Percentiles rank a stretch among this genome's conserved stretches.
These are phyloP conservation scores for Nitzschia putrida DNA, from an alignment of 108 stramenopile species.

Conservation along the genomic window DNA sequence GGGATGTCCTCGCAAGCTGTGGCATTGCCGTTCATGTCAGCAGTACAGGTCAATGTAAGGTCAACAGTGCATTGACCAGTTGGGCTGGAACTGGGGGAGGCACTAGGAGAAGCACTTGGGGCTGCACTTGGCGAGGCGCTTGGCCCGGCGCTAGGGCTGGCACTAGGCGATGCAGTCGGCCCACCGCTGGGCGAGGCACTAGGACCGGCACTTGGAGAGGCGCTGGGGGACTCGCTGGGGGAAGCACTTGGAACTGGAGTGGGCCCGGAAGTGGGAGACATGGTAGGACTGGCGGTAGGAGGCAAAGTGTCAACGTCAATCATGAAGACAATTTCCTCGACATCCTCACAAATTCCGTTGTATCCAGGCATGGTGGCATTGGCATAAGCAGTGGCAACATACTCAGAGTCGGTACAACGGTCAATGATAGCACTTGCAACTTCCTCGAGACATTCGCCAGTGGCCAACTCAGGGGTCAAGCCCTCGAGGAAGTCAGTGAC, in stretches of 20 bases:
- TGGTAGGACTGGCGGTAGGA: conserved; percentile 8
- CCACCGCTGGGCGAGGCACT: not conserved
- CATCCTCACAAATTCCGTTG: conserved; percentile 2
- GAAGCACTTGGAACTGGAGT: not conserved
- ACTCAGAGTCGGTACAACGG: conserved; percentile 12
- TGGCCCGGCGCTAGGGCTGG: conserved; percentile 3
- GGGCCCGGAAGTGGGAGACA: not conserved
- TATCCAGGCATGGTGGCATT: conserved; percentile 25
- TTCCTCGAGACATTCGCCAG: conserved; percentile 20
- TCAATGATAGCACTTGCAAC: conserved; percentile 2
- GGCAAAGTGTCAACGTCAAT: conserved; percentile 15
- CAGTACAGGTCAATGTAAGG: conserved; percentile 15
- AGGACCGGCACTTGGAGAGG: not conserved
- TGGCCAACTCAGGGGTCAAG: not conserved
- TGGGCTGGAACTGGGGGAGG: not conserved
- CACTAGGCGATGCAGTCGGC: too few species aligned
- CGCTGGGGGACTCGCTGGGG: not conserved
- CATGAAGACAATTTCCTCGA: conserved; percentile 19
- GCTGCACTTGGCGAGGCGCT: not conserved
- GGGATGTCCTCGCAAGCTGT: conserved; percentile 18
- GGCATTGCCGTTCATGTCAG: not conserved
- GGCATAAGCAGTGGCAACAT: conserved; percentile 9
- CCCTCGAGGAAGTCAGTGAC: conserved; percentile 3
- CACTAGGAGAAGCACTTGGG: not conserved
- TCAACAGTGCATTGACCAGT: conserved; percentile 17